Evolutionary conservation across 495 filamentous ascomycete genomes (phyloP).

Genomic region (Cercophora newfieldiana): DNA sequence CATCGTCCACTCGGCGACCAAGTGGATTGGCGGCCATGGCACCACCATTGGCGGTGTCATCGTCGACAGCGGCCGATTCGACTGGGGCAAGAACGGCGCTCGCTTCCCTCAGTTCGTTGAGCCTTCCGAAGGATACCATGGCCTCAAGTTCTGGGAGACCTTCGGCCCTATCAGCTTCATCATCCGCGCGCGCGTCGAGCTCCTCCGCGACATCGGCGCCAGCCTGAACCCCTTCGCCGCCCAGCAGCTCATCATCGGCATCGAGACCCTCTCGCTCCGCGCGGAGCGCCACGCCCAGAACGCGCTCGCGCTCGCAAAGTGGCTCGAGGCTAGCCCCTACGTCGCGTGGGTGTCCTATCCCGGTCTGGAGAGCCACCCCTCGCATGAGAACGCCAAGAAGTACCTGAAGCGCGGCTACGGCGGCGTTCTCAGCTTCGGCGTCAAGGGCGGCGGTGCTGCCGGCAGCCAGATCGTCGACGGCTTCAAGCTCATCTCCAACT

Average conservation of each 20-base stretch:
- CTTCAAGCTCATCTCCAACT: constrained; percentile 92
- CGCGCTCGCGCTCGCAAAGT: constrained; percentile 75
- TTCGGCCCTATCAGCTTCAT: constrained; percentile 85
- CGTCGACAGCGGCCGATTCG: constrained; percentile 90
- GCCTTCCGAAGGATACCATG: constrained; percentile 91
- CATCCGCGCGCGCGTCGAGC: constrained; percentile 74
- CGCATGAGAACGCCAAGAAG: constrained; percentile 81
- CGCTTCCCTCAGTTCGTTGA: constrained; percentile 95
- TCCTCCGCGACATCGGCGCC: constrained; percentile 84
- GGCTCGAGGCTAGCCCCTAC: constrained; percentile 79
- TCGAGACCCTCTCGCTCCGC: constrained; percentile 87
- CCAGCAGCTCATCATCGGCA: constrained; percentile 86
- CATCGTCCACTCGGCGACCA: constrained; percentile 92
- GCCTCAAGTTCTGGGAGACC: constrained; percentile 95
- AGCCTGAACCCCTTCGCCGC: constrained; percentile 90
- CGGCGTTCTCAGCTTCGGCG: constrained; percentile 88
- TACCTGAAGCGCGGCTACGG: constrained; percentile 88
- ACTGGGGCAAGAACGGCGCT: constrained; percentile 87
- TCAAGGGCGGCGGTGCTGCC: constrained; percentile 81
- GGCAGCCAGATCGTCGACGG: constrained; percentile 88
- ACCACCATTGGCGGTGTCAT: constrained; percentile 92
- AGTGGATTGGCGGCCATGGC: constrained; percentile 98
- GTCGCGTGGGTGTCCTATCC: constrained; percentile 95
- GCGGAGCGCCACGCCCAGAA: constrained; percentile 88
- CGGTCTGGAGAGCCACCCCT: constrained; percentile 78